These are phyloP conservation scores for Diutina sp. DNA, from an alignment of 1,139 yeast species.

Conservation along the genomic window DNA sequence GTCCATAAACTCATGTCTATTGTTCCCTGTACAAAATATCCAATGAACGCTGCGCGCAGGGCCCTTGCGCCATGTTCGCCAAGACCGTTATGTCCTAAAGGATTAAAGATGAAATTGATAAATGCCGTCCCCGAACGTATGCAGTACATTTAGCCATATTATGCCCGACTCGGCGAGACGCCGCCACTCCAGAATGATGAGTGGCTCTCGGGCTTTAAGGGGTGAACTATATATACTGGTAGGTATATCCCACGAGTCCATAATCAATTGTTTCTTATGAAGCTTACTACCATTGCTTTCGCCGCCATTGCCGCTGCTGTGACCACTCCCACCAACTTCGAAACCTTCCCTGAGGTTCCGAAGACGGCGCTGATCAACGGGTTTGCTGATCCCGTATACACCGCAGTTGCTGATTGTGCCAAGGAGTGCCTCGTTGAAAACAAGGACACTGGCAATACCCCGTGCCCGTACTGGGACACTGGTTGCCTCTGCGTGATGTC, in stretches of 20 bases:
- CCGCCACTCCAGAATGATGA: not conserved
- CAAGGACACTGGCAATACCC: slow-evolving; percentile 2
- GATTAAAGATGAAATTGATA: not conserved
- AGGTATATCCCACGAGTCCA: not conserved
- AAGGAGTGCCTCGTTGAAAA: not conserved
- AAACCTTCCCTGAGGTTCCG: not conserved
- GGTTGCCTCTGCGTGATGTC: slow-evolving; percentile 1
- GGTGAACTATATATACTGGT: not conserved
- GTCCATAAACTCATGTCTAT: not conserved
- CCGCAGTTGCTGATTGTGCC: not conserved
- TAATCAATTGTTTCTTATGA: not conserved
- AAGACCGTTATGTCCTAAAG: not conserved
- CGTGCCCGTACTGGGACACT: slow-evolving; percentile 2
- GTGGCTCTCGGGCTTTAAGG: not conserved
- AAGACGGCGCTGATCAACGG: slow-evolving; percentile 1
- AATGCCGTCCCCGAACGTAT: not conserved
- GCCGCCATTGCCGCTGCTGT: not conserved
- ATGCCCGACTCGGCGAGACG: not conserved
- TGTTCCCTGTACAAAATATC: not conserved
- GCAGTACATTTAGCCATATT: not conserved
- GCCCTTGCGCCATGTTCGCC: not conserved
- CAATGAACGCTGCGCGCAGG: not conserved
- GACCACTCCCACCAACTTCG: not conserved
- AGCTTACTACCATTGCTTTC: not conserved
- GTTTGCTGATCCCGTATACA: slow-evolving; percentile 2